Percentiles rank a stretch among this genome's conserved stretches.
These are phyloP conservation scores for Viola odorata DNA, from an alignment of 345 rosid genomes.

Conservation along the genomic window DNA sequence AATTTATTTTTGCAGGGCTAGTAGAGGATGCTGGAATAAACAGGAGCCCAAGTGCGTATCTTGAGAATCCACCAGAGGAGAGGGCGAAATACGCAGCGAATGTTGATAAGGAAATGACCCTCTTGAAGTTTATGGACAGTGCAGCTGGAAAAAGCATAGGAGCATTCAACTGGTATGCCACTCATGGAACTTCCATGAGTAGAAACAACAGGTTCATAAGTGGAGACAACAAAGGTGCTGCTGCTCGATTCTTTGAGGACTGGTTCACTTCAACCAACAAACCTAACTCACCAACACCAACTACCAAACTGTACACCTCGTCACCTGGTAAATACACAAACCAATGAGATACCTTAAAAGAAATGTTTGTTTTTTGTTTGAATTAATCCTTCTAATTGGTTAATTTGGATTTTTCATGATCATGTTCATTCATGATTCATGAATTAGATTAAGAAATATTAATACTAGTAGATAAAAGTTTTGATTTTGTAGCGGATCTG, in stretches of 20 bases:
- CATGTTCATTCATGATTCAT: too few relatives aligned
- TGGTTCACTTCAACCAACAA: conserved; percentile 26
- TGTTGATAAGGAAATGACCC: conserved; percentile 51
- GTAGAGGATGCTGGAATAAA: conserved; percentile 49
- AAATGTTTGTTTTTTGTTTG: too few relatives aligned
- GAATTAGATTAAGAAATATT: too few relatives aligned
- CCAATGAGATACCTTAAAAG: too few relatives aligned
- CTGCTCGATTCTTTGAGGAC: conserved; percentile 61
- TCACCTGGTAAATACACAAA: too few relatives aligned
- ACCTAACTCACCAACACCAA: not conserved
- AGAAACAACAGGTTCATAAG: conserved; percentile 51
- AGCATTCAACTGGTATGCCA: conserved; percentile 53
- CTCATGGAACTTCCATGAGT: conserved; percentile 61
- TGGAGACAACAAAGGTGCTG: conserved; percentile 66
- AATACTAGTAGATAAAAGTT: too few relatives aligned
- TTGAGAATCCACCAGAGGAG: conserved; percentile 44
- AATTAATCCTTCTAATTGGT: too few relatives aligned
- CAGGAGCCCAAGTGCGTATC: conserved; percentile 53
- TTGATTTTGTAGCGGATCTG: too few relatives aligned
- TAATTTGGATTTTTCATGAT: too few relatives aligned
- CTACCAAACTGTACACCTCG: not conserved
- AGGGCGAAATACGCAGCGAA: conserved; percentile 35
- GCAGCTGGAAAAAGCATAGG: conserved; percentile 32
- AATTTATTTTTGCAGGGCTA: conserved; percentile 24
- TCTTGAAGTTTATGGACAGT: conserved; percentile 36